Evolutionary conservation across 441 rosid genomes (phyloP).

Genomic region (Jatropha podagrica): DNA sequence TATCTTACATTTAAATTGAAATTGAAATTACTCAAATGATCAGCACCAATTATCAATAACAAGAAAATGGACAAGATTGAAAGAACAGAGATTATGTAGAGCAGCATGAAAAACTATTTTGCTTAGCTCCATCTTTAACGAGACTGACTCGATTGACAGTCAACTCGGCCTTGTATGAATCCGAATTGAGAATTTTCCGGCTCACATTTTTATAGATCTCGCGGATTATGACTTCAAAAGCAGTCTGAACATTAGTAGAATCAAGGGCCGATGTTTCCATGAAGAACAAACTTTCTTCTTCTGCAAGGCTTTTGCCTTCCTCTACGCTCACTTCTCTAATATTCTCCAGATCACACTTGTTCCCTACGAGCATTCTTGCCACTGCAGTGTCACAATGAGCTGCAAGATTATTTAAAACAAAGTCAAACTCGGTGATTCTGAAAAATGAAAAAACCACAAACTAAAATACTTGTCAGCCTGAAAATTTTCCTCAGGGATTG

Average conservation of each 20-base stretch:
- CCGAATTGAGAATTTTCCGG: conserved; percentile 77
- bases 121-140: conserved; percentile 40
- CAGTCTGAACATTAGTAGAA: conserved; percentile 73
- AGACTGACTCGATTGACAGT: conserved; percentile 69
- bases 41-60: background rate
- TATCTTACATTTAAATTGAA: background rate
- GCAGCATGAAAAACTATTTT: conserved; percentile 53
- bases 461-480: background rate
- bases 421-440: background rate
- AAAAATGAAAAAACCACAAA: background rate
- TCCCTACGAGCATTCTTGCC: conserved; percentile 89
- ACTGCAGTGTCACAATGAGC: conserved; percentile 75
- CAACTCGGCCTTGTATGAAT: conserved; percentile 80
- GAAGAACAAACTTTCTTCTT: conserved; percentile 80
- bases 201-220: conserved; percentile 76
- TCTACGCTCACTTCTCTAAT: conserved; percentile 71
- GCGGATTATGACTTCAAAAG: conserved; percentile 83
- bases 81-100: conserved; percentile 33
- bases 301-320: conserved; percentile 78
- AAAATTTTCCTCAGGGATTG: too few relatives aligned
- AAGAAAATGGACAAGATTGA: background rate
- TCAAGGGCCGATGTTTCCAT: conserved; percentile 95
- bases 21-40: background rate
- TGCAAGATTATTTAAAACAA: conserved; percentile 30
- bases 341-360: conserved; percentile 82